Percentiles rank a stretch among this genome's conserved stretches.
These are phyloP conservation scores for Scheffersomyces lignosus DNA, from an alignment of 805 yeast genomes.

Conservation along the genomic window DNA sequence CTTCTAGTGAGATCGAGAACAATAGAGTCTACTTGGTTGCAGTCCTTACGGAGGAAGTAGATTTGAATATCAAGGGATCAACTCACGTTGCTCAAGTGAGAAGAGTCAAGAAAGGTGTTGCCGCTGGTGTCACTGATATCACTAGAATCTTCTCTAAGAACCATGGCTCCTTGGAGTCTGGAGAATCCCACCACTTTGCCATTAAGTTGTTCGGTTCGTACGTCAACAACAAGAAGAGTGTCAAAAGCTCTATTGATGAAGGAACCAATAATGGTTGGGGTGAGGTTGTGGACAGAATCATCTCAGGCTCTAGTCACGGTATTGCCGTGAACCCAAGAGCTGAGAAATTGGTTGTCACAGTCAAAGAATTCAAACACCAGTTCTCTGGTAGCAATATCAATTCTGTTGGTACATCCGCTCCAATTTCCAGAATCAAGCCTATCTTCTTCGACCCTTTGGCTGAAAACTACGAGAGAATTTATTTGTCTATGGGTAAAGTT, in stretches of 20 bases:
- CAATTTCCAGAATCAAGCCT: slow-evolving; percentile 66
- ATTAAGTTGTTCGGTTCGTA: slow-evolving; percentile 73
- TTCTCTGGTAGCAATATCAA: slow-evolving; percentile 21
- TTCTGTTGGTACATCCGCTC: slow-evolving; percentile 39
- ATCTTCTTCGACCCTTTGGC: slow-evolving; percentile 65
- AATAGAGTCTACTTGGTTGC: slow-evolving; percentile 76
- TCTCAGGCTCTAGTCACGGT: slow-evolving; percentile 71
- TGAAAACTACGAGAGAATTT: slow-evolving; percentile 58
- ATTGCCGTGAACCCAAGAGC: slow-evolving; percentile 82
- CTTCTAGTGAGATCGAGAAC: slow-evolving; percentile 61
- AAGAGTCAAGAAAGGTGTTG: slow-evolving; percentile 71
- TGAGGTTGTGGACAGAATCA: slow-evolving; percentile 74
- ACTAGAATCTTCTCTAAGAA: slow-evolving; percentile 71
- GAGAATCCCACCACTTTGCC: slow-evolving; percentile 68
- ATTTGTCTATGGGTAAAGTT: slow-evolving; percentile 57
- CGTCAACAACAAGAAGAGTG: slow-evolving; percentile 41
- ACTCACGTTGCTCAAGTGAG: slow-evolving; percentile 29
- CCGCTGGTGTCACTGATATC: slow-evolving; percentile 86
- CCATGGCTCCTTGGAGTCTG: slow-evolving; percentile 57
- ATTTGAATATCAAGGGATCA: slow-evolving; percentile 36
- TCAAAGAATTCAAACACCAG: slow-evolving; percentile 68
- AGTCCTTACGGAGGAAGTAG: slow-evolving; percentile 67
- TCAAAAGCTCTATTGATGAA: slow-evolving; percentile 16
- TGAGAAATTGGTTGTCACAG: slow-evolving; percentile 63
- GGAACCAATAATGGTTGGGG: slow-evolving; percentile 80